Percentiles rank a stretch among this genome's conserved stretches.
Conservation (phyloP, 805 yeast genomes). For the Metschnikowia picachoensis region DNA sequence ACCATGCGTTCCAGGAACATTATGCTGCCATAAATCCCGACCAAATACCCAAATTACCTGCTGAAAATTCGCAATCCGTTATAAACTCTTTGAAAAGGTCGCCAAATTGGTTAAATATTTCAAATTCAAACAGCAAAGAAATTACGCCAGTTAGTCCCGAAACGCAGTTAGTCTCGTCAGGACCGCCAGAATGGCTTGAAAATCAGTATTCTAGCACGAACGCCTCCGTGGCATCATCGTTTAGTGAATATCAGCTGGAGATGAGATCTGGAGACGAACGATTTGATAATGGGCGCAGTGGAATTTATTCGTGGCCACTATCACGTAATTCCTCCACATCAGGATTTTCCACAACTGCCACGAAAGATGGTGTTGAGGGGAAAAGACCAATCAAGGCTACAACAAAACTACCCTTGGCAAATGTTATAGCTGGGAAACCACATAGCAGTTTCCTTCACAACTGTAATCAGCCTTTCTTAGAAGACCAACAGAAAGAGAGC, state of each 20-base stretch:
- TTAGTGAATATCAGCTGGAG: slow-evolving; percentile 25
- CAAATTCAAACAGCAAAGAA: neutral
- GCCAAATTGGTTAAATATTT: neutral
- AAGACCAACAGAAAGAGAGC: too few species aligned
- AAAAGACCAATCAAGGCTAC: slow-evolving; percentile 46
- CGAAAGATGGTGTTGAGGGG: slow-evolving; percentile 73
- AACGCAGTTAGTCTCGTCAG: neutral
- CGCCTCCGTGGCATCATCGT: slow-evolving; percentile 24
- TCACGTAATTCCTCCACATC: slow-evolving; percentile 63
- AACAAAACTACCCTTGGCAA: slow-evolving; percentile 33
- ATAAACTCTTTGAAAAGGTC: neutral
- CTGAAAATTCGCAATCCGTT: neutral
- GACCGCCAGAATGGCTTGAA: slow-evolving; percentile 5
- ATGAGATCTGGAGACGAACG: slow-evolving; percentile 3
- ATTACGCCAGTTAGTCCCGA: neutral
- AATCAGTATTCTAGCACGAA: slow-evolving; percentile 17
- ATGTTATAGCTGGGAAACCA: slow-evolving; percentile 22
- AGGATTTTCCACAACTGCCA: slow-evolving; percentile 68
- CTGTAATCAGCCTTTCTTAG: too few species aligned
- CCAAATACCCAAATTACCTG: neutral
- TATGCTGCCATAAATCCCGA: neutral
- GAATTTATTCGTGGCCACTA: slow-evolving; percentile 47
- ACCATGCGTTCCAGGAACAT: neutral
- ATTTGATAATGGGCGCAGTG: slow-evolving; percentile 10
- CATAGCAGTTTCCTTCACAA: too few species aligned